Base-by-base conservation (phyloP, 139 green algal species). In the Desmodesmus armatus region DNA sequence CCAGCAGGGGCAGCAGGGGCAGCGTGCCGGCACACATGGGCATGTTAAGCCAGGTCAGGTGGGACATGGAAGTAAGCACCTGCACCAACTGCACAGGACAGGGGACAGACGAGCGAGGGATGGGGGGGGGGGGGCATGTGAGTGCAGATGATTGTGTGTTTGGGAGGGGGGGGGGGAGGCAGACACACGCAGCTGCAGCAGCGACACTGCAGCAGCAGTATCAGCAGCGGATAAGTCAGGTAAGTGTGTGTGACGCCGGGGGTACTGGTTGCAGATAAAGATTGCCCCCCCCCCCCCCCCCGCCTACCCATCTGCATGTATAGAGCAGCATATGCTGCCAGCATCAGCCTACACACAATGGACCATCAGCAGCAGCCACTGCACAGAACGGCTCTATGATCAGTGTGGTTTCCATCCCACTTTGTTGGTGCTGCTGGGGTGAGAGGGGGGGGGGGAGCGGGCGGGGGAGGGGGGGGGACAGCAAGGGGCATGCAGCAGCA, bases 1-100 rank as follows among this genome's bases (percentile, higher is more conserved):
- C 3, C 40, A 84, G 40, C 78, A 84, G 78, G n/a, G 78, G 78
- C 78, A 84, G 27, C 62, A 84, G 17, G 6, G 62, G 27, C 2
- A 29, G 7, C 5, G 41, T 37, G 2, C 39, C 21, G 21, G 1
- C 25, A 2, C 37, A 65, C 62, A 84, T 51, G 5, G 78, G 78
- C 78, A 84, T 62, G 43, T 84, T 84, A 39, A 84, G 62, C 78
- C 78, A 84, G 2, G n/a, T 39, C 5, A 84, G 78, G n/a, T 66
- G 62, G 2, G 21, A 37, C 41, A 84, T n/a, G 37, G 25, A 25
- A 25, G 29, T 27, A 29, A 66, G 47, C 47, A 66, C 7, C 13
- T 5, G 29, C 63, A 41, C 15, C 63, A 41, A 7, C 63, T 23
- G 27, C n/a, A n/a, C n/a, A n/a, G n/a, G n/a, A n/a, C n/a, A n/a